Percentiles rank a stretch among this genome's conserved stretches.
These are phyloP conservation scores for Boletus tylopilopsis DNA, from an alignment of 768 basidiomycete species.

Conservation along the genomic window DNA sequence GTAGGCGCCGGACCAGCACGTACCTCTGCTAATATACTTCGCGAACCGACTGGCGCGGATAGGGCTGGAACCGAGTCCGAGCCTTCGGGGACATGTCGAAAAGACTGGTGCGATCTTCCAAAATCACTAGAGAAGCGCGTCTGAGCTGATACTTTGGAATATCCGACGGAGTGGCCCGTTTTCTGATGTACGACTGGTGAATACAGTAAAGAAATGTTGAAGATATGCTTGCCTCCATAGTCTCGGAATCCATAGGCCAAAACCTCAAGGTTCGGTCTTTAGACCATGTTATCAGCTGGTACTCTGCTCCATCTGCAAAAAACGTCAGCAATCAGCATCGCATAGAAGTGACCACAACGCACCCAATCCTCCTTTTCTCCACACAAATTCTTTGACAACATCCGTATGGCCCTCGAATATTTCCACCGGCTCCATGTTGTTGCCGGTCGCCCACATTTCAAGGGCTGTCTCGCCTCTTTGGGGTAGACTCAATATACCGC, in stretches of 20 bases:
- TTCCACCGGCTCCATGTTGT: slow-evolving; percentile 48
- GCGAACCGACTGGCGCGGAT: slow-evolving; percentile 65
- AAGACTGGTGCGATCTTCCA: slow-evolving; percentile 39
- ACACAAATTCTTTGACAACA: slow-evolving; percentile 97
- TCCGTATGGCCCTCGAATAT: slow-evolving; percentile 86
- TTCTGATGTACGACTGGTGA: slow-evolving; percentile 35
- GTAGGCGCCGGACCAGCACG: slow-evolving; percentile 46
- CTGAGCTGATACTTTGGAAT: slow-evolving; percentile 25
- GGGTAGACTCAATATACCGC: slow-evolving; percentile 81
- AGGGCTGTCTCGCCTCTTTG: slow-evolving; percentile 82
- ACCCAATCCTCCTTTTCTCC: slow-evolving; percentile 72
- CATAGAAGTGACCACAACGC: slow-evolving; percentile 11
- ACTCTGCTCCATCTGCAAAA: slow-evolving; percentile 45
- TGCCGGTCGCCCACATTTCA: slow-evolving; percentile 67
- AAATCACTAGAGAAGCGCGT: slow-evolving; percentile 15
- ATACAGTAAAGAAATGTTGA: not conserved
- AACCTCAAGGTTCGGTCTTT: slow-evolving; percentile 90
- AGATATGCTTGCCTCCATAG: slow-evolving; percentile 52
- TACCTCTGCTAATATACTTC: slow-evolving; percentile 68
- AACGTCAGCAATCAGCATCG: not conserved
- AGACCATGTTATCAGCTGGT: slow-evolving; percentile 73
- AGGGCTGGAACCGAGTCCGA: slow-evolving; percentile 41
- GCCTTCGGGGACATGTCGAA: slow-evolving; percentile 50
- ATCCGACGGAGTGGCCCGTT: slow-evolving; percentile 42
- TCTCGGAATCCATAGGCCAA: slow-evolving; percentile 78